Conservation (phyloP, 768 basidiomycete genomes). For the Leccinum boreale region DNA sequence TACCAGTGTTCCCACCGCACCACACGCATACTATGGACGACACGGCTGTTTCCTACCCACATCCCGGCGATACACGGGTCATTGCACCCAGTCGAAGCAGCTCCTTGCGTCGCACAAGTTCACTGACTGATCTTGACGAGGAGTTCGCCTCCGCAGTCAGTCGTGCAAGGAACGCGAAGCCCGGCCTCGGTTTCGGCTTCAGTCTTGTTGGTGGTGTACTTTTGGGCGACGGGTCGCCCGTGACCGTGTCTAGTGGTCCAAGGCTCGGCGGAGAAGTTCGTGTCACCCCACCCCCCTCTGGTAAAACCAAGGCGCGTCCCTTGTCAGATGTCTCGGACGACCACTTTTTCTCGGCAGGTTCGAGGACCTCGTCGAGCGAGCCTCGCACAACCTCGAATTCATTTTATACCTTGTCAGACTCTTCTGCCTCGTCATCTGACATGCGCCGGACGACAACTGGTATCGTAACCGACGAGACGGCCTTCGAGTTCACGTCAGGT, state of each 20-base stretch:
- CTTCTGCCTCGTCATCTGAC: slow-evolving; percentile 32
- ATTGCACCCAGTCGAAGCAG: slow-evolving; percentile 67
- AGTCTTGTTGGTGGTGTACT: slow-evolving; percentile 39
- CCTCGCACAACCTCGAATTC: slow-evolving; percentile 27
- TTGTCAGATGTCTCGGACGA: slow-evolving; percentile 40
- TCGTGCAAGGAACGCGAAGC: slow-evolving; percentile 39
- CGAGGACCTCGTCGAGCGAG: slow-evolving; percentile 31
- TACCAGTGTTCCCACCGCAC: slow-evolving; percentile 52
- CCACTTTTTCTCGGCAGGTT: slow-evolving; percentile 44
- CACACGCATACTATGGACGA: slow-evolving; percentile 74
- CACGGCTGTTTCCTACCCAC: slow-evolving; percentile 64
- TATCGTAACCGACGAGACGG: slow-evolving; percentile 38
- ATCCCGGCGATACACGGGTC: slow-evolving; percentile 69
- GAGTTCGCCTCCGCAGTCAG: slow-evolving; percentile 47
- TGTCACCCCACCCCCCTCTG: slow-evolving; percentile 45
- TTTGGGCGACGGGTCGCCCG: slow-evolving; percentile 56
- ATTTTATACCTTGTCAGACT: slow-evolving; percentile 34
- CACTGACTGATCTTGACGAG: slow-evolving; percentile 71
- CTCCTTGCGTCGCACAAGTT: slow-evolving; percentile 61
- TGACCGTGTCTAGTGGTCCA: slow-evolving; percentile 70
- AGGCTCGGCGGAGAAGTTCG: slow-evolving; percentile 40
- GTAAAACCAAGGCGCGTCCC: slow-evolving; percentile 28
- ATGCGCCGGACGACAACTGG: slow-evolving; percentile 27
- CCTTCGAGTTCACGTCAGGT: slow-evolving; percentile 37
- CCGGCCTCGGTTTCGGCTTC: slow-evolving; percentile 44